Percentiles rank a stretch among this genome's conserved stretches.
phyloP scores from a whole-genome alignment of 2,329 filamentous ascomycete genomes.

The Alternaria sp. region DNA sequence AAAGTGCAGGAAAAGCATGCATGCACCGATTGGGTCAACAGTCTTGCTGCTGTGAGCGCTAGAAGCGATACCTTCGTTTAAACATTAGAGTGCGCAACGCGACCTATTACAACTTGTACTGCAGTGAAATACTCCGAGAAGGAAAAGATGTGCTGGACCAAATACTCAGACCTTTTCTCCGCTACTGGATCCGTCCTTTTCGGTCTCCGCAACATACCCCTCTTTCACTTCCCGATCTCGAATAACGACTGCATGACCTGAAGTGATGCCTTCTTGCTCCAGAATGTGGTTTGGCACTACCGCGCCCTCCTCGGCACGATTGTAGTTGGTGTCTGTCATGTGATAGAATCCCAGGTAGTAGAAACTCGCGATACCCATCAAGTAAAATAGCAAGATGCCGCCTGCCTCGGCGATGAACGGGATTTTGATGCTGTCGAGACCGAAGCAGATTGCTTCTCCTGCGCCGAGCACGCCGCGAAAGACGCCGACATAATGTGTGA shows the following conservation, averaged over 20 bases:
- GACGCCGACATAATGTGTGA: constrained; percentile 40
- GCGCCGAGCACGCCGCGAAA: constrained; percentile 41
- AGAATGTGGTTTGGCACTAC: constrained; percentile 37
- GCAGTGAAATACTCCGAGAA: background rate
- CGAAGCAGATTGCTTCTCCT: constrained; percentile 40
- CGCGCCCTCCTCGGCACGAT: constrained; percentile 31
- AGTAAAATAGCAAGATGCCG: constrained; percentile 38
- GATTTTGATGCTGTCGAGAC: constrained; percentile 39
- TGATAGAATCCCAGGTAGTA: constrained; percentile 37
- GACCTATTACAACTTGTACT: background rate
- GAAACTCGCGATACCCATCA: constrained; percentile 33
- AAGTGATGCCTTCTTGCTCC: constrained; percentile 25
- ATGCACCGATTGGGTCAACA: background rate
- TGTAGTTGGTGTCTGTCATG: constrained; percentile 41
- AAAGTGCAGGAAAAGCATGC: background rate
- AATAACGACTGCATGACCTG: constrained; percentile 16
- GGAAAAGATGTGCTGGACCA: background rate
- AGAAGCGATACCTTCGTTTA: background rate
- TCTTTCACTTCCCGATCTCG: constrained; percentile 4
- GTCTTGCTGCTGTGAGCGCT: background rate
- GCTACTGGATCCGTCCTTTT: background rate
- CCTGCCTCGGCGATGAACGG: constrained; percentile 38
- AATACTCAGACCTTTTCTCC: background rate
- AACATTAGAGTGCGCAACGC: background rate
- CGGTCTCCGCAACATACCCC: background rate